A percentile compares a stretch with the other conserved stretches of the same genome.
phyloP scores from a whole-genome alignment of 805 yeast genomes.

The Lipomyces lipofer region DNA sequence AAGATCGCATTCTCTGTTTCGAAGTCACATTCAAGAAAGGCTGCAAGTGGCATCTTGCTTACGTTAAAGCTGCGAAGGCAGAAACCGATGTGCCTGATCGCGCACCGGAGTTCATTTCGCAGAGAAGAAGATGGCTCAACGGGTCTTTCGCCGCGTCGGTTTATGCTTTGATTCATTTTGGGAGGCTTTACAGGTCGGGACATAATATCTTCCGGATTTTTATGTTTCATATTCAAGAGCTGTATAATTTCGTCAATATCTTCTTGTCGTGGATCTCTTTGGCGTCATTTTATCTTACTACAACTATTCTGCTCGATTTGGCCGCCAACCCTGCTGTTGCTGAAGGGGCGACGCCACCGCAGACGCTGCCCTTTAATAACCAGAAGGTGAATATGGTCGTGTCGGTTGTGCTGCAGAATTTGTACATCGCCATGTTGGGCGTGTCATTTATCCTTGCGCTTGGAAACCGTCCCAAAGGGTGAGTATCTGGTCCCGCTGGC shows the following conservation, averaged over 20 bases:
- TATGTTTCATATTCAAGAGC: constrained; percentile 54
- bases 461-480: constrained; percentile 64
- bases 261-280: constrained; percentile 64
- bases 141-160: constrained; percentile 70
- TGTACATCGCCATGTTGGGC: constrained; percentile 57
- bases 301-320: constrained; percentile 56
- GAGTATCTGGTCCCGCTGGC: neutral
- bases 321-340: constrained; percentile 45
- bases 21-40: constrained; percentile 61
- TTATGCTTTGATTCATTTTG: constrained; percentile 56
- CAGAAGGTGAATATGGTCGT: constrained; percentile 18
- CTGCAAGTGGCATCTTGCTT: constrained; percentile 61
- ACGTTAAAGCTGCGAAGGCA: constrained; percentile 62
- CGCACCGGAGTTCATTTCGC: constrained; percentile 61
- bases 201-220: constrained; percentile 55
- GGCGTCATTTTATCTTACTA: constrained; percentile 63
- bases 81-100: constrained; percentile 70
- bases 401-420: constrained; percentile 48
- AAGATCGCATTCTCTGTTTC: constrained; percentile 66
- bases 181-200: constrained; percentile 54
- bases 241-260: constrained; percentile 56
- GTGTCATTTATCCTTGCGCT: constrained; percentile 62
- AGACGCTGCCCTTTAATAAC: constrained; percentile 34
- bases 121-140: constrained; percentile 68
- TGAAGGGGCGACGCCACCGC: neutral